Percentiles rank a stretch among this genome's conserved stretches.
Evolutionary conservation across 805 yeast genomes (phyloP).

Genomic region (Nakazawaea pomicola): DNA sequence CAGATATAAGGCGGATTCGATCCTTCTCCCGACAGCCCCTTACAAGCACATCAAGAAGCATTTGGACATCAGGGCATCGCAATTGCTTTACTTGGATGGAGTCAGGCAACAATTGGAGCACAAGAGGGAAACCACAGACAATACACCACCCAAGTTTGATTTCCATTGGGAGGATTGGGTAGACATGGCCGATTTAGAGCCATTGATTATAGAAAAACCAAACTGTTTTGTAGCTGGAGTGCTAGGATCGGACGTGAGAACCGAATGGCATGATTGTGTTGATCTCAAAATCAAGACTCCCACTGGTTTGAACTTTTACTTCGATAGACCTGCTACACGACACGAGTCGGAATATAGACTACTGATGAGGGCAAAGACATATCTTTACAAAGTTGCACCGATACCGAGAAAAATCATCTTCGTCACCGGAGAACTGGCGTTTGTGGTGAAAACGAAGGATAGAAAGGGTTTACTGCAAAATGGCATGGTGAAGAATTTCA

Average conservation of each 20-base stretch:
- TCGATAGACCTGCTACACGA: slow-evolving; percentile 21
- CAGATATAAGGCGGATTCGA: slow-evolving; percentile 26
- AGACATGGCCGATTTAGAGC: slow-evolving; percentile 38
- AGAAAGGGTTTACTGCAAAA: slow-evolving; percentile 18
- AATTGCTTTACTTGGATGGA: slow-evolving; percentile 27
- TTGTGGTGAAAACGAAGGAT: slow-evolving; percentile 24
- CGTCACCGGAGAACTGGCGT: slow-evolving; percentile 35
- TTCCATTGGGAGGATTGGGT: slow-evolving; percentile 57
- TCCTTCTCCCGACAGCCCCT: slow-evolving; percentile 34
- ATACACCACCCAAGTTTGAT: slow-evolving; percentile 29
- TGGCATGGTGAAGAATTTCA: slow-evolving; percentile 27
- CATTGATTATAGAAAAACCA: slow-evolving; percentile 33
- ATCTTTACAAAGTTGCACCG: slow-evolving; percentile 36
- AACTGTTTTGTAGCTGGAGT: slow-evolving; percentile 41
- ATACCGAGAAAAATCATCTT: slow-evolving; percentile 39
- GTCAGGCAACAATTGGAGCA: slow-evolving; percentile 24
- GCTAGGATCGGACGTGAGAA: slow-evolving; percentile 32
- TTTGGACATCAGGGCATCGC: slow-evolving; percentile 29
- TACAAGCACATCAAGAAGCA: slow-evolving; percentile 28
- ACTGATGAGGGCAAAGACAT: slow-evolving; percentile 36
- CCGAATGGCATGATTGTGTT: slow-evolving; percentile 35
- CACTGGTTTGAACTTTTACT: slow-evolving; percentile 19
- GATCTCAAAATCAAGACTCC: slow-evolving; percentile 19
- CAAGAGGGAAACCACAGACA: slow-evolving; percentile 20
- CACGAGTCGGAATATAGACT: slow-evolving; percentile 33